phyloP scores from a whole-genome alignment of 2,329 filamentous ascomycete genomes.

The Tolypocladium inflatum region DNA sequence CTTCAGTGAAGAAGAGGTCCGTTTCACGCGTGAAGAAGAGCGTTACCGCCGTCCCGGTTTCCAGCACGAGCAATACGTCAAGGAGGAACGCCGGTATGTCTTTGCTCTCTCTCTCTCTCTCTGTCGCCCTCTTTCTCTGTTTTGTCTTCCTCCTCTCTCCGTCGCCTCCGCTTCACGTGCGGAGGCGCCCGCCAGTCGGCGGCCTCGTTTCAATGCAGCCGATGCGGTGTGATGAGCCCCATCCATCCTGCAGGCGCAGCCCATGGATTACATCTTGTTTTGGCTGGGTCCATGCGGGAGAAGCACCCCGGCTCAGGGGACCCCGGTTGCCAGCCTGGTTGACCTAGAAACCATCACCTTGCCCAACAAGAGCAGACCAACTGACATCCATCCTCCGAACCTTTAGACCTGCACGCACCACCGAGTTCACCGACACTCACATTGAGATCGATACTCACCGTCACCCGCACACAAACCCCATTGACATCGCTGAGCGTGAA shows the following conservation, averaged over 20 bases:
- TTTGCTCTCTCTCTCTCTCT: constrained; percentile 5
- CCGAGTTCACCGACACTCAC: constrained; percentile 51
- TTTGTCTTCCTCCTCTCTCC: neutral
- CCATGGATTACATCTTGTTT: neutral
- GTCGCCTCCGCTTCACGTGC: neutral
- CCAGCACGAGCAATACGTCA: constrained; percentile 40
- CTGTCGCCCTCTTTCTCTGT: constrained; percentile 5
- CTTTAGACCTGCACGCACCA: constrained; percentile 24
- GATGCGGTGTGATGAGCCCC: neutral
- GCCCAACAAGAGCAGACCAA: constrained; percentile 11
- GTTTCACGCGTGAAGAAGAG: constrained; percentile 70
- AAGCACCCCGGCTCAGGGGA: constrained; percentile 11
- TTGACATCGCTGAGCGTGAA: constrained; percentile 58
- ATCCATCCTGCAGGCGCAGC: neutral
- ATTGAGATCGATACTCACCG: constrained; percentile 52
- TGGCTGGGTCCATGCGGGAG: constrained; percentile 3
- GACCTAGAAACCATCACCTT: constrained; percentile 11
- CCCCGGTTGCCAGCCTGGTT: constrained; percentile 9
- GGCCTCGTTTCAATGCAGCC: neutral
- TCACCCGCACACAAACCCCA: constrained; percentile 37
- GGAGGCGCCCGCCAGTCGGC: neutral
- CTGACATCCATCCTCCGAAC: constrained; percentile 6
- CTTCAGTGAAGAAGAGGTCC: constrained; percentile 76
- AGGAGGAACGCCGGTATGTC: constrained; percentile 46
- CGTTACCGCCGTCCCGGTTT: constrained; percentile 62